phyloP scores from a whole-genome alignment of 1,284 basidiomycete genomes.

The Sutorius eximius region DNA sequence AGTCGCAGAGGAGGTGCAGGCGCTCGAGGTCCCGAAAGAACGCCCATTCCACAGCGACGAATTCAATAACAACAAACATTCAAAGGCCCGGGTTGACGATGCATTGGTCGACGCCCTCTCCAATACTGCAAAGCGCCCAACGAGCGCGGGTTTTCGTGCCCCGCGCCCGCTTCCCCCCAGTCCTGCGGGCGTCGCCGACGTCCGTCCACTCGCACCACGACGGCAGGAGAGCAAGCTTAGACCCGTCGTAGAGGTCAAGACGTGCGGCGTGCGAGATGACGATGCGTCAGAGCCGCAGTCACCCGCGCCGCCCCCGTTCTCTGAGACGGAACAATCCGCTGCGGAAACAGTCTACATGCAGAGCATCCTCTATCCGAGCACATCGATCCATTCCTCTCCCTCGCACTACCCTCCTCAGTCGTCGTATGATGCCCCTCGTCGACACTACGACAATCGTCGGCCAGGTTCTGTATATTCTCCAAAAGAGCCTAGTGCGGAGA shows the following conservation, averaged over 20 bases:
- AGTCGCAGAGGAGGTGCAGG: slow-evolving; percentile 43
- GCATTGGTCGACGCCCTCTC: background rate
- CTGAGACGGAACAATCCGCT: slow-evolving; percentile 4
- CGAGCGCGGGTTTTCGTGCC: slow-evolving; percentile 2
- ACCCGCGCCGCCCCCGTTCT: slow-evolving; percentile 11
- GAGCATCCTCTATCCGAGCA: slow-evolving; percentile 6
- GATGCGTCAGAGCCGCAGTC: background rate
- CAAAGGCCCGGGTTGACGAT: slow-evolving; percentile 8
- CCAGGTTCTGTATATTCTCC: slow-evolving; percentile 2
- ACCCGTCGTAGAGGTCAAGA: slow-evolving; percentile 13
- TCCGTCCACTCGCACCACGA: background rate
- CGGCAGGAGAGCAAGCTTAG: slow-evolving; percentile 27
- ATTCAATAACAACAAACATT: slow-evolving; percentile 15
- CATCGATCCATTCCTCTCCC: slow-evolving; percentile 5
- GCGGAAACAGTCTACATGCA: slow-evolving; percentile 6
- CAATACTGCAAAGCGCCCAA: slow-evolving; percentile 8
- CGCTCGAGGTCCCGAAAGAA: slow-evolving; percentile 25
- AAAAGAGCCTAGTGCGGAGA: background rate
- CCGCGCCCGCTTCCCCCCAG: slow-evolving; percentile 29
- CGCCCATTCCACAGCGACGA: slow-evolving; percentile 28
- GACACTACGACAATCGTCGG: slow-evolving; percentile 5
- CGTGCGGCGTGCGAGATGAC: background rate
- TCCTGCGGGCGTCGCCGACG: slow-evolving; percentile 15
- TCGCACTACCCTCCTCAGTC: slow-evolving; percentile 2
- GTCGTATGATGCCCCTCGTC: slow-evolving; percentile 1